Base-by-base conservation (phyloP, 208 protist genomes). In the Sergeia podlipaevii region DNA sequence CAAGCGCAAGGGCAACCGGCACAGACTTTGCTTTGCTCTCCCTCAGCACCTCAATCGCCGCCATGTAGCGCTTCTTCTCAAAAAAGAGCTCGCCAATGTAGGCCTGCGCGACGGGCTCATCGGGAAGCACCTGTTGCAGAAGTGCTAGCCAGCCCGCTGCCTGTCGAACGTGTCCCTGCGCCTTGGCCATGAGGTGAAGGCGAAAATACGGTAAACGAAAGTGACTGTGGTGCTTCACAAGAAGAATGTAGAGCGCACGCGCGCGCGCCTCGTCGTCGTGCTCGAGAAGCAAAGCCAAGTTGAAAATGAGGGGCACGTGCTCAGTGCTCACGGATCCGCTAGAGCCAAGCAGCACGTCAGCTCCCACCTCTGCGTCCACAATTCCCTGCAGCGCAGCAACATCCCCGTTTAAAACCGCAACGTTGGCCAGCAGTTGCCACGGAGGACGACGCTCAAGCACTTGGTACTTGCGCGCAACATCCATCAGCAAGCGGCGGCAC, bases 131-230 rank as follows among this genome's bases (percentile, higher is more conserved):
- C 67, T 88, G 72, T 41, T 75, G 57, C 49, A 95, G 69, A 49
- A 88, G 71, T 37, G 79, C 70, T 49, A 91, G 69, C 87, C 87
- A 95, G 51, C 75, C 69, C 23, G 91, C 74, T n/a, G 87, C 65
- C 65, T 91, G 76, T 50, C 67, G 63, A 23, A 70, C 42, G 30
- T 73, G 60, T 13, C 77, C 77, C 11, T 73, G 79, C 27, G 54
- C 54, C 60, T 71, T 76, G n/a, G 78, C 74, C 41, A 95, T 58
- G 32, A 54, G 37, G 62, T 88, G 58, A 11, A 95, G 66, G 20
- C 87, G 83, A 44, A 90, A 73, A 56, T 91, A 95, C 8, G 87
- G 73, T 17, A 72, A 53, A 2, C 49, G 43, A 39, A 91, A 91
- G 69, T 63, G 66, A 46, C 74, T 75, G 46, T 85, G 77, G 27